Evolutionary conservation across 2,329 filamentous ascomycete genomes (phyloP).

Genomic region (Cryphonectria parasitica): DNA sequence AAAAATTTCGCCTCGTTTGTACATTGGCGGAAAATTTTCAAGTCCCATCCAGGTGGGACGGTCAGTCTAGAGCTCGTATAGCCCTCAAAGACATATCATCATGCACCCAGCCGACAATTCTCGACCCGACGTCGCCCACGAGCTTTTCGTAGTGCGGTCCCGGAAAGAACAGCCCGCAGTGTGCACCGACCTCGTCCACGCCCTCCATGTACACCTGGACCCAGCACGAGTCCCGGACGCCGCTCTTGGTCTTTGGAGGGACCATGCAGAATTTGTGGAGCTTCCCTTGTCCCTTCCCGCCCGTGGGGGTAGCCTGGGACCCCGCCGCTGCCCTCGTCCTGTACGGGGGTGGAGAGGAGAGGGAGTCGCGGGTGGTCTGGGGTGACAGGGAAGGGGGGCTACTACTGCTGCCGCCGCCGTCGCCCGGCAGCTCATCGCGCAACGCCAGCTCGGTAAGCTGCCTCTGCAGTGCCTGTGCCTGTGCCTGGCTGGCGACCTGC

Average conservation of each 20-base stretch:
- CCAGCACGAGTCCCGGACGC: constrained; percentile 72
- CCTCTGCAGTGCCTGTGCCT: constrained; percentile 24
- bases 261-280: constrained; percentile 80
- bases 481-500: constrained; percentile 18
- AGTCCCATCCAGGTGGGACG: not conserved
- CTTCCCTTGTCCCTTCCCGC: constrained; percentile 43
- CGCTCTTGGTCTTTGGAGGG: constrained; percentile 55
- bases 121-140: constrained; percentile 73
- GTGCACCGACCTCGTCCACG: constrained; percentile 83
- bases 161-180: constrained; percentile 79
- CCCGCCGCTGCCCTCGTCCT: not conserved
- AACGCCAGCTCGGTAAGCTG: constrained; percentile 28
- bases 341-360: constrained; percentile 23
- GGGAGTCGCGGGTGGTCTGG: not conserved
- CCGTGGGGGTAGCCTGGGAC: not conserved
- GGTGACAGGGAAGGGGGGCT: constrained; percentile 6
- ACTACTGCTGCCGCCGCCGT: not conserved
- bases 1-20: not conserved
- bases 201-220: constrained; percentile 78
- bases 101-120: constrained; percentile 71
- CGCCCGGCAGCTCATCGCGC: constrained; percentile 12
- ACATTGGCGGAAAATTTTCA: not conserved
- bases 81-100: constrained; percentile 58
- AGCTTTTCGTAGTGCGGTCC: constrained; percentile 74
- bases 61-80: constrained; percentile 37